Conservation (phyloP, 257 asterid species). For the Marsdenia floribunda region DNA sequence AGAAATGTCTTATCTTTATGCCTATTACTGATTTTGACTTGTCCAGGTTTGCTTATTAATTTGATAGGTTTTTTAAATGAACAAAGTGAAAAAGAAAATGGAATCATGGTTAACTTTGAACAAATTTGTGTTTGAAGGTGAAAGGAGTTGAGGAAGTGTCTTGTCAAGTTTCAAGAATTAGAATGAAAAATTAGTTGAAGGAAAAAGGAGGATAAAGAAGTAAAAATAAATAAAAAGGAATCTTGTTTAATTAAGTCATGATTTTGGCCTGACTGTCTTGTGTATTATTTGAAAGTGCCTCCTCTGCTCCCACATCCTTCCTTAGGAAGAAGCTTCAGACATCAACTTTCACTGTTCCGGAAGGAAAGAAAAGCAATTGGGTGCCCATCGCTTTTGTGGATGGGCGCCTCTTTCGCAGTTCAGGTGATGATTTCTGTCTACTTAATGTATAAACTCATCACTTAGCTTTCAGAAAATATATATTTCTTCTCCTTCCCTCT, state of each 20-base stretch:
- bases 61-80: not conserved
- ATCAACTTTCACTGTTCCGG: constrained; percentile 56
- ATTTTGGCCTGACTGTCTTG: constrained; percentile 28
- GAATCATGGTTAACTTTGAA: not conserved
- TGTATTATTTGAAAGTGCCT: constrained; percentile 61
- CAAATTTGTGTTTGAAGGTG: not conserved
- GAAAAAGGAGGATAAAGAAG: not conserved
- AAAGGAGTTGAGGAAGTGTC: not conserved
- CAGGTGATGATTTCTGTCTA: constrained; percentile 59
- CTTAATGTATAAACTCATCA: constrained; percentile 1
- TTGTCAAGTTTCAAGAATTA: not conserved
- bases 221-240: not conserved
- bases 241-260: not conserved
- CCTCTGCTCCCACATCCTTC: constrained; percentile 84
- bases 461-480: constrained; percentile 1
- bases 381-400: constrained; percentile 88
- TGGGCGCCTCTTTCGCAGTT: constrained; percentile 44
- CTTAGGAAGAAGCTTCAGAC: constrained; percentile 60
- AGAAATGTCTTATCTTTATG: not conserved
- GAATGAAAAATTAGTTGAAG: not conserved
- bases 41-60: not conserved
- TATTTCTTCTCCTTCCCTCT: not conserved
- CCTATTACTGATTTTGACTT: not conserved
- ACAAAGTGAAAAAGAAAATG: not conserved
- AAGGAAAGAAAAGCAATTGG: constrained; percentile 66